These are phyloP conservation scores for Marasmius tenuissimus DNA, from an alignment of 1,284 basidiomycete genomes.

Conservation along the genomic window DNA sequence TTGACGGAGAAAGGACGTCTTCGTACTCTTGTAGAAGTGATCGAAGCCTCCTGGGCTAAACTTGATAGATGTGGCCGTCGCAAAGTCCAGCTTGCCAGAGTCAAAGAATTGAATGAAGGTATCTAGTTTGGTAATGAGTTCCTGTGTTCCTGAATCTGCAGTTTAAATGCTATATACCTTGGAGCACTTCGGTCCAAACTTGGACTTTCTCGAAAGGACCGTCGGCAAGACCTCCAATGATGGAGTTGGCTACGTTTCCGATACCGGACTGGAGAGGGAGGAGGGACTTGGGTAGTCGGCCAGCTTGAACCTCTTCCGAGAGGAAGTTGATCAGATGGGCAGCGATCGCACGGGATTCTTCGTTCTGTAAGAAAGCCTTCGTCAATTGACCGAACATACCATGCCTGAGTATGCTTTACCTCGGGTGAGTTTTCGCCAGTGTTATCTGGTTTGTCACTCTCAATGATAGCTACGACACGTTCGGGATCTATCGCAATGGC, in stretches of 20 bases:
- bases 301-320: constrained; percentile 42
- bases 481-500: constrained; percentile 50
- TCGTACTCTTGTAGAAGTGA: constrained; percentile 41
- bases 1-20: not conserved
- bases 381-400: not conserved
- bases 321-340: constrained; percentile 49
- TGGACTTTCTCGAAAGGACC: constrained; percentile 49
- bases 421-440: constrained; percentile 49
- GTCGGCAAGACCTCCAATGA: constrained; percentile 49
- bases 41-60: constrained; percentile 51
- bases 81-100: constrained; percentile 48
- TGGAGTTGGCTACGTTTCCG: constrained; percentile 53
- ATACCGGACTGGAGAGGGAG: constrained; percentile 52
- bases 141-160: not conserved
- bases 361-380: constrained; percentile 25
- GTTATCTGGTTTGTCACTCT: constrained; percentile 46
- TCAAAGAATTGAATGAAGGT: constrained; percentile 50
- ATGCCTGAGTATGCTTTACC: constrained; percentile 17
- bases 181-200: constrained; percentile 54
- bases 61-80: constrained; percentile 50
- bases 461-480: constrained; percentile 48
- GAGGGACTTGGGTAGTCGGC: constrained; percentile 43
- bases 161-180: constrained; percentile 24
- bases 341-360: constrained; percentile 43
- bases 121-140: constrained; percentile 15